A percentile compares a stretch with the other conserved stretches of the same genome.
Conservation (phyloP, 2,329 filamentous ascomycete species). For the Uncinocarpus reesii region DNA sequence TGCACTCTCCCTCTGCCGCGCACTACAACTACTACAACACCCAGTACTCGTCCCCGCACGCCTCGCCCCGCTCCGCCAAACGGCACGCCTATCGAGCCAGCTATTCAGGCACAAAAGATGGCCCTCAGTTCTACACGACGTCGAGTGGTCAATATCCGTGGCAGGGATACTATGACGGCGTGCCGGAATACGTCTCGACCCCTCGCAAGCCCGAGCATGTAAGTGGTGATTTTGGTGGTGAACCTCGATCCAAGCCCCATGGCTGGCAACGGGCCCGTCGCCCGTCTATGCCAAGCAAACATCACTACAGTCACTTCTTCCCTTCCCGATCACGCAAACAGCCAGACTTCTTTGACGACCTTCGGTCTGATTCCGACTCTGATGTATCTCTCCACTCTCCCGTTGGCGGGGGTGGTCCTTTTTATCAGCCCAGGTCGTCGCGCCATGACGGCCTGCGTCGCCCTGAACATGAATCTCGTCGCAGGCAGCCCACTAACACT, state of each 20-base stretch:
- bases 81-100: constrained; percentile 50
- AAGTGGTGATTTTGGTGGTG: constrained; percentile 48
- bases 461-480: constrained; percentile 8
- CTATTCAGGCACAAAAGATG: constrained; percentile 38
- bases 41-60: constrained; percentile 39
- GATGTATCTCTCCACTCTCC: constrained; percentile 5
- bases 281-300: constrained; percentile 31
- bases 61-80: constrained; percentile 38
- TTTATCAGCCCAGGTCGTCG: constrained; percentile 10
- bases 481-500: constrained; percentile 40
- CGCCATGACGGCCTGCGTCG: constrained; percentile 5
- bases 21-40: constrained; percentile 46
- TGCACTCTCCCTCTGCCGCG: constrained; percentile 43
- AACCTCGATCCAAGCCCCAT: constrained; percentile 16
- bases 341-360: constrained; percentile 48
- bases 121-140: constrained; percentile 32
- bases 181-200: constrained; percentile 43
- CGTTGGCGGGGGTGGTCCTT: constrained; percentile 1
- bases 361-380: constrained; percentile 39
- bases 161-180: constrained; percentile 39
- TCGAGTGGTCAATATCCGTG: constrained; percentile 16
- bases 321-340: constrained; percentile 38
- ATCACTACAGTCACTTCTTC: constrained; percentile 7
- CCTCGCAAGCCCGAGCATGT: constrained; percentile 53
- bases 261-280: constrained; percentile 19